phyloP scores from a whole-genome alignment of 306 rosid genomes.

The Corylus heterophylla region DNA sequence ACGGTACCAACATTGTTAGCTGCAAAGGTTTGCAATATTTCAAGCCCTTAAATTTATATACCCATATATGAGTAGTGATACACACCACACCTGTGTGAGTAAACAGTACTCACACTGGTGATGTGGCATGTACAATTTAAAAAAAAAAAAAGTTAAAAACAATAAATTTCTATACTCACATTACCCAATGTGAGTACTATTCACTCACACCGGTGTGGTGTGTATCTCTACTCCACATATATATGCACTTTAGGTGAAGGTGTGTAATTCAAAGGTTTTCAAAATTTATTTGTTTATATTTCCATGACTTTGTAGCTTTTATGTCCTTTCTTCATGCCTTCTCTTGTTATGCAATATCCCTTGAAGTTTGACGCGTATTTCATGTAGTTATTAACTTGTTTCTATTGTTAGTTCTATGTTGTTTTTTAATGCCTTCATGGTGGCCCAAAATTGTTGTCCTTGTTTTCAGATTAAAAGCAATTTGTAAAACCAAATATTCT shows the following conservation, averaged over 20 bases:
- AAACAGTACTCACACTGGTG: no score
- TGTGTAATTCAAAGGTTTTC: neutral
- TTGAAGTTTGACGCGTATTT: neutral
- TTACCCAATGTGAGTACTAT: no score
- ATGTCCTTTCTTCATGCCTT: neutral
- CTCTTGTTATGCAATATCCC: neutral
- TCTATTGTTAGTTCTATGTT: neutral
- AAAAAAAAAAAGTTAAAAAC: no score
- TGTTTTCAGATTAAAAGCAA: neutral
- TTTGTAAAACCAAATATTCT: neutral
- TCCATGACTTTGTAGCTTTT: neutral
- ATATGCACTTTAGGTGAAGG: no score
- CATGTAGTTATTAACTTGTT: neutral
- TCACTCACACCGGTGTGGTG: no score
- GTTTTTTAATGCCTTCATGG: neutral
- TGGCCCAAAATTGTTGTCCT: neutral
- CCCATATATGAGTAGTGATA: no score
- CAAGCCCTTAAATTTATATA: neutral
- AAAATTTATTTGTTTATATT: neutral
- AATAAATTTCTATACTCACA: no score
- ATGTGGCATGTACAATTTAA: no score
- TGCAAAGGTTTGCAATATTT: slow-evolving; percentile 43
- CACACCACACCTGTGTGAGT: no score
- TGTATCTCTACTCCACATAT: no score
- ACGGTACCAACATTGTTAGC: slow-evolving; percentile 48